Base-by-base conservation (phyloP, 257 asterid genomes). In the Primulina eburnea region DNA sequence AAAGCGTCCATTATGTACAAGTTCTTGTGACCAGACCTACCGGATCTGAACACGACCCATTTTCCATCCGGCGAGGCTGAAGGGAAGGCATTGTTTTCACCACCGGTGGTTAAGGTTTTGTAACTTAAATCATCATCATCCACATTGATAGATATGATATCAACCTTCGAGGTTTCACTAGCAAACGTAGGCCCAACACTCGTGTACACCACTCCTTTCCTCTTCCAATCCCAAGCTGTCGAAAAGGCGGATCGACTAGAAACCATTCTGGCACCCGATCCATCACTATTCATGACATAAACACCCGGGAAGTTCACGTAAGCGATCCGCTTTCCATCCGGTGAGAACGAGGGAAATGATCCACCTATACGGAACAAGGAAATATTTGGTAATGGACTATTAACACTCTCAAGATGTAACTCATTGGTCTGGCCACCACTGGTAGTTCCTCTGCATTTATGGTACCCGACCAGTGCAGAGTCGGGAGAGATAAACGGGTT, bases 11-110 rank as follows among this genome's bases (percentile, higher is more conserved):
- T 90, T 1, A 92, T 81, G 75, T 90, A 92, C 60, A 92, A 67
- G 76, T 92, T 92, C 78, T 92, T 92, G 77, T 90, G 85, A 30
- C 96, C 96, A 0, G 89, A 75, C 68, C 97, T 91, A 55, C 97
- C 96, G 0, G 98, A 92, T 24, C 98, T 81, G 71, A 92, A 92
- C 9, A 81, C 97, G 4, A 92, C 82, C 95, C 92, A 78, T 82
- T 92, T 90, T 6, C 97, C 98, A 14, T 92, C 93, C 0, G 98
- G 98, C 5, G 98, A 92, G 21, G 98, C 83, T 0, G 95, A 92
- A 6, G 98, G 97, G 62, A 90, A 92, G 0, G 98, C 98, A 8
- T 92, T 90, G 35, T 92, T 92, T 79, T 79, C 72, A 0, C 96
- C 92, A 29, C 89, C 91, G 0, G 2, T 35, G 56, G 98, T 90